Conservation (phyloP, 768 basidiomycete genomes). For the Sarcodon aspratus region DNA sequence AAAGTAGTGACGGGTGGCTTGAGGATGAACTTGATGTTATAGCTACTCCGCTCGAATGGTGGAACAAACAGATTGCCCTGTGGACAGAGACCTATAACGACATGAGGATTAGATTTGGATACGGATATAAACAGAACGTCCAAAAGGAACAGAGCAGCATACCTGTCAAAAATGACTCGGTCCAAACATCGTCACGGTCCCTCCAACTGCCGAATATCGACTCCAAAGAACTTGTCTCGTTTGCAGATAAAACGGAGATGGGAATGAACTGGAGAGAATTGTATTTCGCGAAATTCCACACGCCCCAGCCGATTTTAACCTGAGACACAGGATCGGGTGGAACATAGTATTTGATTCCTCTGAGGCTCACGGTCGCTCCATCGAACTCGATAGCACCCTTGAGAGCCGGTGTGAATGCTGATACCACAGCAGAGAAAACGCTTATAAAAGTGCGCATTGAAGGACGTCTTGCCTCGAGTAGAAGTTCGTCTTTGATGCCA, state of each 20-base stretch:
- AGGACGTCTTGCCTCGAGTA: no score
- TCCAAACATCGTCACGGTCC: conserved; percentile 15
- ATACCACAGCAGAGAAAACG: no score
- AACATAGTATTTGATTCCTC: conserved; percentile 9
- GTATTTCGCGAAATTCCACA: not conserved
- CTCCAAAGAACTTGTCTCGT: conserved; percentile 3
- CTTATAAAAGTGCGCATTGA: no score
- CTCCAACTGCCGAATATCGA: conserved; percentile 6
- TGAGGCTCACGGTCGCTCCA: conserved; percentile 6
- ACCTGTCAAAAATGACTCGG: conserved; percentile 13
- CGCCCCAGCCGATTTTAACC: conserved; percentile 1
- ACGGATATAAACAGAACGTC: no score
- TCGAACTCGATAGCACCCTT: no score
- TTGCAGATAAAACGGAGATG: conserved; percentile 13
- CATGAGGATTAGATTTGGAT: no score
- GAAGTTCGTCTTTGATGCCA: no score
- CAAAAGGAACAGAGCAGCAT: not conserved
- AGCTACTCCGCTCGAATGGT: no score
- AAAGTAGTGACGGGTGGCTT: not conserved
- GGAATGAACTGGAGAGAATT: conserved; percentile 7
- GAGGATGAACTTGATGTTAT: no score
- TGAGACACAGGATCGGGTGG: conserved; percentile 8
- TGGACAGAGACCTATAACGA: no score
- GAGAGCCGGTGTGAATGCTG: no score
- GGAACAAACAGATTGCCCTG: no score